Evolutionary conservation across 176 grass and related monocot species (phyloP), one percentile per base, ranked within the genome.

Genomic region (Aegilops umbellulata): DNA sequence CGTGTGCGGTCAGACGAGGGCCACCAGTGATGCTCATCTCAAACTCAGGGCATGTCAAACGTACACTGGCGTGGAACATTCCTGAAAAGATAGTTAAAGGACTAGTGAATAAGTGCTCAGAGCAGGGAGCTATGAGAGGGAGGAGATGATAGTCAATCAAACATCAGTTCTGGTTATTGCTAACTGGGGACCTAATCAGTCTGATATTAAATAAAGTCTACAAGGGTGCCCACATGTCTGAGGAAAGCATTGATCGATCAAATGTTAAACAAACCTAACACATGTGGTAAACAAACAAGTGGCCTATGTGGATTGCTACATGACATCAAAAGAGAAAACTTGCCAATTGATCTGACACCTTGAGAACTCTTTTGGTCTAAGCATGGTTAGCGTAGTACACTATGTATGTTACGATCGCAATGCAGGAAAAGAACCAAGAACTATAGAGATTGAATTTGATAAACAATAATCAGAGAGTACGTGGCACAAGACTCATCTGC

Each of bases 51-150:
- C 85, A 82, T 34, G 10, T 20, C 77, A 93, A 44, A 30, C 41
- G 12, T 58, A 87, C 88, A 38, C 15, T 87, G 10, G 88, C 87
- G 70, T 39, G 55, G 77, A 84, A 90, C 44, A 65, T 85, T 73
- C 78, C 91, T 93, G 81, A 17, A 38, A 81, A 85, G 27, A 79
- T 29, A 69, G 23, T 27, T 78, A 24, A 14, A 86, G 3, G 64
- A 38, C 34, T 22, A 85, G 82, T 53, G 38, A 88, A 73, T 27
- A 32, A 57, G 31, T 77, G 22, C 35, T 76, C 16, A 53, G 49
- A 53, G 19, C 49, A 53, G 49, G 49, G 49, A 53, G 16, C 49
- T 53, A 26, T 30, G 0, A 77, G 30, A 67, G 65, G 24, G 24
- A 65, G 13, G 22, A 65, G 22, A 44, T 22, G 78, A 64, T 30